Evolutionary conservation across 352 stramenopile genomes (phyloP).

Genomic region (Lagenidium giganteum): DNA sequence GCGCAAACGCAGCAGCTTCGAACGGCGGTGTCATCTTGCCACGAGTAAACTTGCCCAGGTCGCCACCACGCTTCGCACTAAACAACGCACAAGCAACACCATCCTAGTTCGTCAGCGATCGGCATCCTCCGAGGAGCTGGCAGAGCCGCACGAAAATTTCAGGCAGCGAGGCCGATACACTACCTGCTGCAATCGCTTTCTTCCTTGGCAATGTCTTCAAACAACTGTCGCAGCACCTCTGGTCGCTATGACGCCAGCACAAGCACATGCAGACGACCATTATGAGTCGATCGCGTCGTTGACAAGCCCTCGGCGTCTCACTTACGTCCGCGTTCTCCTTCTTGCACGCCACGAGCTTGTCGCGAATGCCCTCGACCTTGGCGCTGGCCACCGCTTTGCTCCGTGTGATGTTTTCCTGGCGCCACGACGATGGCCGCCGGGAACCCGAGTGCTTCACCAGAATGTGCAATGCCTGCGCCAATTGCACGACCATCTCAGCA

Average conservation of each 20-base stretch:
- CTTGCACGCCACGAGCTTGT: slow-evolving; percentile 68
- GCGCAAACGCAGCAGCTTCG: slow-evolving; percentile 87
- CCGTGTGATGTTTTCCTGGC: slow-evolving; percentile 82
- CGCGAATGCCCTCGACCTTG: slow-evolving; percentile 73
- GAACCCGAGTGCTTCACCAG: slow-evolving; percentile 86
- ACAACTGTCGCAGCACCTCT: slow-evolving; percentile 58
- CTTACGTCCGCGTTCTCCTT: slow-evolving; percentile 64
- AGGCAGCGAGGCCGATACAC: no score
- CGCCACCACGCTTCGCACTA: slow-evolving; percentile 87
- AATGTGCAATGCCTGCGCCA: slow-evolving; percentile 69
- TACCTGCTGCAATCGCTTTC: slow-evolving; percentile 90
- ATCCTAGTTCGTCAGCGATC: slow-evolving; percentile 10
- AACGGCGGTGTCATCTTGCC: slow-evolving; percentile 93
- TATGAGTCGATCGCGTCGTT: no score
- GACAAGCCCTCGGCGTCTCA: no score
- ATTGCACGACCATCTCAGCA: neutral
- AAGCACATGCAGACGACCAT: no score
- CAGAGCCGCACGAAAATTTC: no score
- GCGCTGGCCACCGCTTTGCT: slow-evolving; percentile 81
- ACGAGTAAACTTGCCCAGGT: slow-evolving; percentile 84
- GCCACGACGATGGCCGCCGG: slow-evolving; percentile 80
- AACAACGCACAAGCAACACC: slow-evolving; percentile 22
- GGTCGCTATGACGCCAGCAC: no score
- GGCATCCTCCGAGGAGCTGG: slow-evolving; percentile 4
- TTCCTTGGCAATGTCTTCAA: slow-evolving; percentile 82